Evolutionary conservation across 148 eudicot genomes (phyloP).

Genomic region (Amaranthus hypochondriacus): DNA sequence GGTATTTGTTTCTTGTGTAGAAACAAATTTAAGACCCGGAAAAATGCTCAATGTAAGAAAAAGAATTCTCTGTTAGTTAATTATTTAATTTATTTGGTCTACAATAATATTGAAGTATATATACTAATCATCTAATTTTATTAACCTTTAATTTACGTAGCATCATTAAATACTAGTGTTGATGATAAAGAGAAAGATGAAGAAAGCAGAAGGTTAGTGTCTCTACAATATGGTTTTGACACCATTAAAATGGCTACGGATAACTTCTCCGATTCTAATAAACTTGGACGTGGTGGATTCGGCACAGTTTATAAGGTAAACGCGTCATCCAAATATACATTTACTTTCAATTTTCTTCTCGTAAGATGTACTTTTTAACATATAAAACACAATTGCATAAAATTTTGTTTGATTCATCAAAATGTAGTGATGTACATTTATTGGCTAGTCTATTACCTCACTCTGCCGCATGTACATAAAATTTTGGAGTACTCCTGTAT

Average conservation of each 20-base stretch:
- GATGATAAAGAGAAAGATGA: neutral
- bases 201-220: neutral
- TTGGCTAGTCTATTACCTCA: too few relatives aligned
- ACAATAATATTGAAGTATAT: neutral
- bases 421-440: too few relatives aligned
- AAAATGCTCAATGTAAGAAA: neutral
- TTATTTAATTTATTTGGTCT: too few relatives aligned
- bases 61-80: neutral
- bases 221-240: neutral
- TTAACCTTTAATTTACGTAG: neutral
- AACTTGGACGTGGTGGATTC: conserved; percentile 32
- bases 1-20: neutral
- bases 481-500: too few relatives aligned
- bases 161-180: neutral
- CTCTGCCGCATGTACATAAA: too few relatives aligned
- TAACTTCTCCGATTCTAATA: conserved; percentile 20
- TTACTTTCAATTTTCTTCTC: neutral
- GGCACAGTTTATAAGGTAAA: conserved; percentile 30
- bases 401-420: too few relatives aligned
- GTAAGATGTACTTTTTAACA: neutral
- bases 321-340: neutral
- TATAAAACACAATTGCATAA: too few relatives aligned
- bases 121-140: neutral
- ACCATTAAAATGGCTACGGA: conserved; percentile 20
- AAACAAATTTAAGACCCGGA: neutral